Evolutionary conservation across 345 rosid genomes (phyloP).

Genomic region (Eucalyptus rudis): DNA sequence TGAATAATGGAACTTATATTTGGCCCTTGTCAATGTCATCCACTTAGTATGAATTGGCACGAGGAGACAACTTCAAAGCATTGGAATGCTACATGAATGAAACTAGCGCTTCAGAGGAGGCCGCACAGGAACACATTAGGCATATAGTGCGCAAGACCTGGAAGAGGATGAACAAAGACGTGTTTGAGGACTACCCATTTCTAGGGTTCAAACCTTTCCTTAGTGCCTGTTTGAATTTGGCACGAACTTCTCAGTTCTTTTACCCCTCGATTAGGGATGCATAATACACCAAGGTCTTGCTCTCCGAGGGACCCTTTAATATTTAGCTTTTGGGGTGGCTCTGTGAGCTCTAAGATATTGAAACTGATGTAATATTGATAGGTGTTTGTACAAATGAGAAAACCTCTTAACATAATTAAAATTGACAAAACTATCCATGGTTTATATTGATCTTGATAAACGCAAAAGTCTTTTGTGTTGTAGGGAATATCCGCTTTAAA

Average conservation of each 20-base stretch:
- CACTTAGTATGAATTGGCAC: background rate
- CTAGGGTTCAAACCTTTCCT: background rate
- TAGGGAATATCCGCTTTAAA: background rate
- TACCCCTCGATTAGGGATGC: background rate
- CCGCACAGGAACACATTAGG: background rate
- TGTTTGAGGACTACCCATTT: background rate
- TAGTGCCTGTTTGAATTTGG: background rate
- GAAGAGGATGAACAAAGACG: constrained; percentile 2
- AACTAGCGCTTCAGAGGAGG: background rate
- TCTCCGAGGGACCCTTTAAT: background rate
- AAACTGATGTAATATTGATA: background rate
- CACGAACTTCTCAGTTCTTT: background rate
- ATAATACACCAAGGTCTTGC: too few relatives aligned
- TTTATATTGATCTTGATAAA: background rate
- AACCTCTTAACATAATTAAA: background rate
- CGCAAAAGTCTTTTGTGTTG: background rate
- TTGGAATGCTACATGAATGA: constrained; percentile 5
- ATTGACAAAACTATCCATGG: background rate
- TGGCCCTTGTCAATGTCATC: background rate
- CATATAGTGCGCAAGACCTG: background rate
- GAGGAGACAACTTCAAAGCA: constrained; percentile 7
- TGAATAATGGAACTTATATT: background rate
- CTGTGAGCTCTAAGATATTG: background rate
- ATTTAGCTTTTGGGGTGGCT: background rate
- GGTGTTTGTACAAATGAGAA: background rate